Percentiles rank a stretch among this genome's conserved stretches.
These are phyloP conservation scores for Pichia occidentalis DNA, from an alignment of 805 yeast genomes.

Conservation along the genomic window DNA sequence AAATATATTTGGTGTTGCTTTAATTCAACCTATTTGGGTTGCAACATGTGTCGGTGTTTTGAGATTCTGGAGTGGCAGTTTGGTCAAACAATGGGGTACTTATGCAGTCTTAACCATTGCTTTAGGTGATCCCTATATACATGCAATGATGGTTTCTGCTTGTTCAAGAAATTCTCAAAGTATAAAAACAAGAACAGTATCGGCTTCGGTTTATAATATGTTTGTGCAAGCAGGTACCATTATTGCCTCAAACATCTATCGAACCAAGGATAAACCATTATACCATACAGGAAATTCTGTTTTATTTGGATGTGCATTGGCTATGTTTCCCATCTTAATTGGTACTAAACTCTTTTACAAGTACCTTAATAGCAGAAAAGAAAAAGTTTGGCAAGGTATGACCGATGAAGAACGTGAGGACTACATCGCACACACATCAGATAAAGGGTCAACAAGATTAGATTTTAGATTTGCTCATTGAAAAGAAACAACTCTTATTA, in stretches of 20 bases:
- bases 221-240: conserved; percentile 55
- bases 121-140: conserved; percentile 43
- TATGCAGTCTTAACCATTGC: conserved; percentile 18
- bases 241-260: conserved; percentile 36
- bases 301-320: conserved; percentile 31
- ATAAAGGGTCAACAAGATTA: conserved; percentile 52
- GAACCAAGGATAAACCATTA: conserved; percentile 44
- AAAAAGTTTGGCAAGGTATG: conserved; percentile 44
- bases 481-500: too few species aligned
- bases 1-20: conserved; percentile 20
- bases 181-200: conserved; percentile 61
- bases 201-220: conserved; percentile 52
- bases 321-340: conserved; percentile 26
- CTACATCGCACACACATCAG: conserved; percentile 41
- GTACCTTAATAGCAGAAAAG: conserved; percentile 38
- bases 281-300: conserved; percentile 52
- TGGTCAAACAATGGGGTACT: conserved; percentile 25
- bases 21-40: conserved; percentile 24
- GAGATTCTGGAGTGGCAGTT: conserved; percentile 26
- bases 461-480: conserved; percentile 35
- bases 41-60: conserved; percentile 23
- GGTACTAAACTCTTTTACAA: conserved; percentile 34
- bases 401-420: conserved; percentile 42
- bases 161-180: conserved; percentile 61
- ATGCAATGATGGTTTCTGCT: conserved; percentile 47